phyloP scores from a whole-genome alignment of 169 alveolate species.

The Plasmodium ovale region DNA sequence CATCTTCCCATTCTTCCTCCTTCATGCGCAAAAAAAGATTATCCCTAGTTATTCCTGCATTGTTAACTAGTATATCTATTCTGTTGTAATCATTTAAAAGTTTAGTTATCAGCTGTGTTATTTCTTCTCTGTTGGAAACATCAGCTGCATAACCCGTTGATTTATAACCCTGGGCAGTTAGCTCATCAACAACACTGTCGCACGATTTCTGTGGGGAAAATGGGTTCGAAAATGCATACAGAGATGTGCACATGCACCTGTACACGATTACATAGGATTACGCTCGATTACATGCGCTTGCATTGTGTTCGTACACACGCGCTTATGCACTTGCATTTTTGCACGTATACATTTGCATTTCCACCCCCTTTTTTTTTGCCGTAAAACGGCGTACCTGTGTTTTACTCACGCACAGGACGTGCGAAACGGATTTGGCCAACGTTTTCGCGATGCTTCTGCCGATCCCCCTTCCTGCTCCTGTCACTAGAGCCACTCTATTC shows the following conservation, averaged over 20 bases:
- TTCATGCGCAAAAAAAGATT: constrained; percentile 88
- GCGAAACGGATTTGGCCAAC: constrained; percentile 78
- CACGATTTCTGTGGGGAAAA: constrained; percentile 76
- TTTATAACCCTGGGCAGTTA: constrained; percentile 59
- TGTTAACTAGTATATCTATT: constrained; percentile 92
- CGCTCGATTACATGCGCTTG: too few species aligned
- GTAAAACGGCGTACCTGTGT: constrained; percentile 65
- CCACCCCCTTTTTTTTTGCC: neutral
- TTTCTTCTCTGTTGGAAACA: constrained; percentile 77
- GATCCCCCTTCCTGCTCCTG: constrained; percentile 84
- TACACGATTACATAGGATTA: too few species aligned
- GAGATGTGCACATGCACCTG: too few species aligned
- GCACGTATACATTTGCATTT: neutral
- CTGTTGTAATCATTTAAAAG: constrained; percentile 79
- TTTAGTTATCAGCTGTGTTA: constrained; percentile 62
- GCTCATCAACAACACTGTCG: constrained; percentile 78
- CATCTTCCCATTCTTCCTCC: constrained; percentile 92
- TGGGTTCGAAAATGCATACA: too few species aligned
- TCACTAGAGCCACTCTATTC: constrained; percentile 79
- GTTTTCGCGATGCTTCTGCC: constrained; percentile 80
- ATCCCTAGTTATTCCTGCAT: constrained; percentile 94
- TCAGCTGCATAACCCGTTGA: constrained; percentile 80
- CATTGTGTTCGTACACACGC: too few species aligned
- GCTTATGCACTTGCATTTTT: neutral
- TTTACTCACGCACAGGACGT: constrained; percentile 77